phyloP scores from a whole-genome alignment of 768 basidiomycete genomes.

The Leucosporidium creatinivorum region DNA sequence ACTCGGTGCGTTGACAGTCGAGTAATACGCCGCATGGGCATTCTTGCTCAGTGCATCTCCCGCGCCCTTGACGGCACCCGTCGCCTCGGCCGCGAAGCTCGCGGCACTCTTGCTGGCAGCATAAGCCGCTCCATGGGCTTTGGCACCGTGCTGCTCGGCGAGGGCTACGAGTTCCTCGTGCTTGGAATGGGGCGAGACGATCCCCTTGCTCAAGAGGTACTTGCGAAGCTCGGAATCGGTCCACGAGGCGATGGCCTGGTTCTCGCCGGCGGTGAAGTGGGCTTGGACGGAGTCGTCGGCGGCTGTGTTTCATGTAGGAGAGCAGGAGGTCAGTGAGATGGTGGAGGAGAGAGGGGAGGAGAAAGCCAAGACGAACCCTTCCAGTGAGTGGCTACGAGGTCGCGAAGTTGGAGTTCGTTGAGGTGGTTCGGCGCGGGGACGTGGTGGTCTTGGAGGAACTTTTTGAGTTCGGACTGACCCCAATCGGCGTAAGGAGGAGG shows the following conservation, averaged over 20 bases:
- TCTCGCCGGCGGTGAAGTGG: constrained; percentile 48
- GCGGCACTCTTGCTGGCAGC: constrained; percentile 36
- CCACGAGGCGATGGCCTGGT: constrained; percentile 48
- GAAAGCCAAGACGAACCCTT: constrained; percentile 34
- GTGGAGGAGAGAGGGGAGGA: too few species aligned
- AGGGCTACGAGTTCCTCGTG: constrained; percentile 70
- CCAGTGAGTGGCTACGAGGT: constrained; percentile 42
- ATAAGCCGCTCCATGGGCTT: constrained; percentile 39
- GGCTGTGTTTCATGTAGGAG: constrained; percentile 13
- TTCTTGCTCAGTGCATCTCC: constrained; percentile 13
- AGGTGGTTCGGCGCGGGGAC: constrained; percentile 35
- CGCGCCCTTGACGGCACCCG: neutral
- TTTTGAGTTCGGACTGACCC: constrained; percentile 57
- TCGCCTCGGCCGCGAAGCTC: constrained; percentile 7
- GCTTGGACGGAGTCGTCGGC: constrained; percentile 55
- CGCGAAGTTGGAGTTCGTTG: constrained; percentile 45
- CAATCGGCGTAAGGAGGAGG: constrained; percentile 43
- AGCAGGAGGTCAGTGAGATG: constrained; percentile 54
- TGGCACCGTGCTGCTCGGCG: constrained; percentile 56
- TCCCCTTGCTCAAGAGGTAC: constrained; percentile 77
- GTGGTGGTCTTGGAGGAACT: constrained; percentile 51
- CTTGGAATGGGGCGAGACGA: constrained; percentile 71
- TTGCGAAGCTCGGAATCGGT: constrained; percentile 72
- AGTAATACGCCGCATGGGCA: constrained; percentile 30
- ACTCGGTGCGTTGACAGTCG: constrained; percentile 28